phyloP scores from a whole-genome alignment of 805 yeast species.

The Cyberlindnera bimundalis region DNA sequence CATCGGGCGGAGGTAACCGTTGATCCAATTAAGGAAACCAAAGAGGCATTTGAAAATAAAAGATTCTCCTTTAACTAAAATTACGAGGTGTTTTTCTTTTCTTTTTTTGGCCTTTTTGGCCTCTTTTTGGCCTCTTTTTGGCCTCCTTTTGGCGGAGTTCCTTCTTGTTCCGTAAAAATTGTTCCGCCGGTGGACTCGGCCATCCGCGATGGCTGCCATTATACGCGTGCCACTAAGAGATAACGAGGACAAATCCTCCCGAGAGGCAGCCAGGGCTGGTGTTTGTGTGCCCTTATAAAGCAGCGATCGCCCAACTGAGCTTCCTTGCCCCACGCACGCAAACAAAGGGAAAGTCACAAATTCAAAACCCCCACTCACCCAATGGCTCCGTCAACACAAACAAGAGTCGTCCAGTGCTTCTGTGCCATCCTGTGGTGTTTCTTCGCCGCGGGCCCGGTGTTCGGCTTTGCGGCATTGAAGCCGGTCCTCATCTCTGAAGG shows the following conservation, averaged over 20 bases:
- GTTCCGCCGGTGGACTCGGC: slow-evolving; percentile 4
- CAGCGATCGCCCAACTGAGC: neutral
- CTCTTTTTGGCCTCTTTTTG: too few species aligned
- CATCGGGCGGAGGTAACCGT: neutral
- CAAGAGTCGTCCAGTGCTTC: slow-evolving; percentile 15
- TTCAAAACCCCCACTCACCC: too few species aligned
- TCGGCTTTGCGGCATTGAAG: slow-evolving; percentile 94
- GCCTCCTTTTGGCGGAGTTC: too few species aligned
- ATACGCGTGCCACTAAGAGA: neutral
- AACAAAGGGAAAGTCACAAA: too few species aligned
- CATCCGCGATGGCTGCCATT: slow-evolving; percentile 9
- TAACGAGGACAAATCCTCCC: too few species aligned
- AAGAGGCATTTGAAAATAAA: neutral
- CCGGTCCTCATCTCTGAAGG: slow-evolving; percentile 77
- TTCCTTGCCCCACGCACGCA: neutral
- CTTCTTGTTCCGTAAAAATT: too few species aligned
- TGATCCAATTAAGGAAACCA: neutral
- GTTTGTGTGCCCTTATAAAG: too few species aligned
- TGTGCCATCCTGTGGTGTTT: slow-evolving; percentile 88
- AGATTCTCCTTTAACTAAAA: slow-evolving; percentile 3
- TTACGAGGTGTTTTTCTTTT: too few species aligned
- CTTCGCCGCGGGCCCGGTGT: slow-evolving; percentile 88
- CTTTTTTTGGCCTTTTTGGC: too few species aligned
- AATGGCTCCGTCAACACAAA: slow-evolving; percentile 9
- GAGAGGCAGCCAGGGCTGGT: neutral